Percentiles rank a stretch among this genome's conserved stretches.
Evolutionary conservation across 2,329 filamentous ascomycete species (phyloP).

Genomic region (Xylaria sp.): DNA sequence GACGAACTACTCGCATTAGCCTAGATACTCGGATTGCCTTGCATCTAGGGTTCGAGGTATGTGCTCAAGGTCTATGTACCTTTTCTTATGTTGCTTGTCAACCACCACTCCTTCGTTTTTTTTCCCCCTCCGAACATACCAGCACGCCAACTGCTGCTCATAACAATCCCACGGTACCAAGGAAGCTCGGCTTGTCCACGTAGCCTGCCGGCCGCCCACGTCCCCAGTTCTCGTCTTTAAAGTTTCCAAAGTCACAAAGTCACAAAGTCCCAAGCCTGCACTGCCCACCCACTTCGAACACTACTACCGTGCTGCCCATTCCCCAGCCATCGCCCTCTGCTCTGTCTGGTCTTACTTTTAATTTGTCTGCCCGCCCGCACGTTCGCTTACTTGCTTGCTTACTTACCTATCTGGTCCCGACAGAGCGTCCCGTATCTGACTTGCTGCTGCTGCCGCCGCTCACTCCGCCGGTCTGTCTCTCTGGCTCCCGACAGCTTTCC

Average conservation of each 20-base stretch:
- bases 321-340: slow-evolving; percentile 21
- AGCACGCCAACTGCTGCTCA: slow-evolving; percentile 25
- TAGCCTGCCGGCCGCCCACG: slow-evolving; percentile 34
- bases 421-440: slow-evolving; percentile 41
- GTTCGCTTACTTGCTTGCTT: slow-evolving; percentile 13
- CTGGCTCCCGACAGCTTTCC: slow-evolving; percentile 33
- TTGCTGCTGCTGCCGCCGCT: slow-evolving; percentile 37
- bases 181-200: slow-evolving; percentile 38
- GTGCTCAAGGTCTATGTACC: slow-evolving; percentile 29
- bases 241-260: neutral
- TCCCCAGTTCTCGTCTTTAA: neutral
- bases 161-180: slow-evolving; percentile 31
- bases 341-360: slow-evolving; percentile 13
- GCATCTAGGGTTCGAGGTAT: slow-evolving; percentile 22
- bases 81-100: slow-evolving; percentile 35
- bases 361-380: neutral
- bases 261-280: slow-evolving; percentile 12
- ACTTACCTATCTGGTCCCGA: slow-evolving; percentile 28
- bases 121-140: slow-evolving; percentile 13
- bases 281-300: slow-evolving; percentile 20
- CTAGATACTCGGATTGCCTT: slow-evolving; percentile 25
- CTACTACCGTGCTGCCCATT: slow-evolving; percentile 18
- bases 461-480: slow-evolving; percentile 15
- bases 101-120: slow-evolving; percentile 37
- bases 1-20: slow-evolving; percentile 26